These are phyloP conservation scores for Grigorovia transvaalensis DNA, from an alignment of 805 yeast genomes.

Conservation along the genomic window DNA sequence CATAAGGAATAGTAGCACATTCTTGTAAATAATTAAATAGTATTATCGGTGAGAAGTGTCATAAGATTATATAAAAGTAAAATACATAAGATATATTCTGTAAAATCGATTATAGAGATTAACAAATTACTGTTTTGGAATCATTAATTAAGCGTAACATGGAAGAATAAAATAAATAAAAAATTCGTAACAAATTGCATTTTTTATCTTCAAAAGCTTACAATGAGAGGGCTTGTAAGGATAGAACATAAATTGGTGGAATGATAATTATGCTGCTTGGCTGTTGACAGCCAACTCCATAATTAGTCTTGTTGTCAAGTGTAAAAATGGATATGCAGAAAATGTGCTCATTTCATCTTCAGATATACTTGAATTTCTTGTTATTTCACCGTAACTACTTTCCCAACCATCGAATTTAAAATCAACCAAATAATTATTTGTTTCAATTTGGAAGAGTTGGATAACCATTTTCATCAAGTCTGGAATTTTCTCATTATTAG, in stretches of 20 bases:
- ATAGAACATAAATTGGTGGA: no score
- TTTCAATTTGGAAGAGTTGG: slow-evolving; percentile 90
- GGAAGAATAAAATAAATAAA: neutral
- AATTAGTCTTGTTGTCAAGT: slow-evolving; percentile 80
- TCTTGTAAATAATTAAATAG: no score
- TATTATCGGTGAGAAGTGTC: neutral
- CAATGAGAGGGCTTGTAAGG: neutral
- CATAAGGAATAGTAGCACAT: no score
- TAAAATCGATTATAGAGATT: neutral
- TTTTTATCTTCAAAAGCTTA: neutral
- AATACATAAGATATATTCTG: neutral
- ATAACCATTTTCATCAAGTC: slow-evolving; percentile 95
- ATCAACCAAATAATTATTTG: slow-evolving; percentile 90
- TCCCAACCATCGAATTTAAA: slow-evolving; percentile 99
- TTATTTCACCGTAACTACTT: slow-evolving; percentile 31
- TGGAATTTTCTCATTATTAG: slow-evolving; percentile 33
- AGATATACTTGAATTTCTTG: slow-evolving; percentile 19
- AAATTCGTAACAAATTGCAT: neutral
- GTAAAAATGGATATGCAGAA: slow-evolving; percentile 90
- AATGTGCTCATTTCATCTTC: slow-evolving; percentile 80
- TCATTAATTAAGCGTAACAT: neutral
- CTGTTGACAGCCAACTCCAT: slow-evolving; percentile 96
- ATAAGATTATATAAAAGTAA: neutral
- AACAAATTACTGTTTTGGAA: neutral
- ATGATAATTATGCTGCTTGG: slow-evolving; percentile 35